Evolutionary conservation across 257 asterid species (phyloP).

Genomic region (Gentiana straminea): DNA sequence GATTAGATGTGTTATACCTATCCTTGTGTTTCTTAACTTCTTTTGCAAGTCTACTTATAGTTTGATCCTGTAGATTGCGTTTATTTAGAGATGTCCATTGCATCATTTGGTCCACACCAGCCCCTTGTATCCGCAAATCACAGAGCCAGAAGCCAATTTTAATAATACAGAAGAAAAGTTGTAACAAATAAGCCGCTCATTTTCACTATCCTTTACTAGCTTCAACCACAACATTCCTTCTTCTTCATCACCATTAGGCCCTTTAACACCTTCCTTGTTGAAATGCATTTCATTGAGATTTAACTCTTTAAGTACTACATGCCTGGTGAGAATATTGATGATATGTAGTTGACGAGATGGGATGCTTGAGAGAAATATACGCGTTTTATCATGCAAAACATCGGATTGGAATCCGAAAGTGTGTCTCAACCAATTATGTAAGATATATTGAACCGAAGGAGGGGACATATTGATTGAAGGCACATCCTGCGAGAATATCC

Average conservation of each 20-base stretch:
- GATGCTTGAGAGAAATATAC: slow-evolving; percentile 29
- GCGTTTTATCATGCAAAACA: slow-evolving; percentile 27
- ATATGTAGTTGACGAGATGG: slow-evolving; percentile 72
- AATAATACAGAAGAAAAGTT: slow-evolving; percentile 30
- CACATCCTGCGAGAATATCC: too few relatives aligned
- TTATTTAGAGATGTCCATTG: too few relatives aligned
- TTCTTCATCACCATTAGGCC: slow-evolving; percentile 13
- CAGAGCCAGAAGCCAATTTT: slow-evolving; percentile 14
- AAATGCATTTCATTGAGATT: slow-evolving; percentile 15
- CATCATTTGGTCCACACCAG: slow-evolving; percentile 25
- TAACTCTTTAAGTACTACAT: slow-evolving; percentile 43
- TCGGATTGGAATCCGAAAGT: slow-evolving; percentile 29
- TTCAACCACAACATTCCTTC: too few relatives aligned
- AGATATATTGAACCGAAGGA: slow-evolving; percentile 36
- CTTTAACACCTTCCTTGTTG: slow-evolving; percentile 22
- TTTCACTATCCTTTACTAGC: too few relatives aligned
- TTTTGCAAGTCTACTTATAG: too few relatives aligned
- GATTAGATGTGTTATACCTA: too few relatives aligned
- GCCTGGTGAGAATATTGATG: slow-evolving; percentile 56
- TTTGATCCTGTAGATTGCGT: too few relatives aligned
- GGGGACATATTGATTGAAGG: too few relatives aligned
- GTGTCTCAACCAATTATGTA: slow-evolving; percentile 57
- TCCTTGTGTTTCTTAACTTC: too few relatives aligned
- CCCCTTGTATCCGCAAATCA: slow-evolving; percentile 11
- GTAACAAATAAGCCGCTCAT: too few relatives aligned